Percentiles rank a stretch among this genome's conserved stretches.
phyloP scores from a whole-genome alignment of 768 basidiomycete genomes.

The Boletus tomentosulus region DNA sequence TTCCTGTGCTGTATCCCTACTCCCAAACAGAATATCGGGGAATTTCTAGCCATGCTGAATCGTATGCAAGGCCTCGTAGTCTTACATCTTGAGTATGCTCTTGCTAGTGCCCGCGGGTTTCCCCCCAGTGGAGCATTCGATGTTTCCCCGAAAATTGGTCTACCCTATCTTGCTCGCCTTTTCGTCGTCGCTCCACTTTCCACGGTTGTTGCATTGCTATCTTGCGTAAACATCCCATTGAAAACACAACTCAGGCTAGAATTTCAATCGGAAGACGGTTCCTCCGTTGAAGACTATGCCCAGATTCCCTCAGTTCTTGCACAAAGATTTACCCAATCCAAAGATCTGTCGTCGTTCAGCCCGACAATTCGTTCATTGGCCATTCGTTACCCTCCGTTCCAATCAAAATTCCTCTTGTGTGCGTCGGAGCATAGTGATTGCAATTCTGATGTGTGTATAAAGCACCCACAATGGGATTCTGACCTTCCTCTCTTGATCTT shows the following conservation, averaged over 20 bases:
- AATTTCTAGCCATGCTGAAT: constrained; percentile 30
- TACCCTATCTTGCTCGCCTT: neutral
- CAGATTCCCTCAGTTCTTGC: neutral
- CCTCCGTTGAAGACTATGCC: neutral
- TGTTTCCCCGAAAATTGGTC: neutral
- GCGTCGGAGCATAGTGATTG: too few species aligned
- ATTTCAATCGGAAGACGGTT: neutral
- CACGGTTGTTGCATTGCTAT: constrained; percentile 3
- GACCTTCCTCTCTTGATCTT: too few species aligned
- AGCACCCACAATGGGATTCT: too few species aligned
- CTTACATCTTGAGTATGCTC: constrained; percentile 30
- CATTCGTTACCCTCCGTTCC: too few species aligned
- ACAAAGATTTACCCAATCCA: neutral
- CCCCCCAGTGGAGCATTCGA: neutral
- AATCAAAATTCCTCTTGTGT: too few species aligned
- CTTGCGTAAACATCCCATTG: constrained; percentile 5
- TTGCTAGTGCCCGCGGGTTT: constrained; percentile 11
- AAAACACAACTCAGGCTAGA: neutral
- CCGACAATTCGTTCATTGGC: neutral
- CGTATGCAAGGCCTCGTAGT: constrained; percentile 31
- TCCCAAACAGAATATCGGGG: constrained; percentile 18
- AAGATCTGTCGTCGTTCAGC: neutral
- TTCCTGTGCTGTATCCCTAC: constrained; percentile 23
- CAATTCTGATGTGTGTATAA: too few species aligned
- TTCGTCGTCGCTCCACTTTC: constrained; percentile 3